Evolutionary conservation across 1,139 yeast genomes (phyloP), one percentile per base, ranked within the genome.

Genomic region (Protomyces gravidus): DNA sequence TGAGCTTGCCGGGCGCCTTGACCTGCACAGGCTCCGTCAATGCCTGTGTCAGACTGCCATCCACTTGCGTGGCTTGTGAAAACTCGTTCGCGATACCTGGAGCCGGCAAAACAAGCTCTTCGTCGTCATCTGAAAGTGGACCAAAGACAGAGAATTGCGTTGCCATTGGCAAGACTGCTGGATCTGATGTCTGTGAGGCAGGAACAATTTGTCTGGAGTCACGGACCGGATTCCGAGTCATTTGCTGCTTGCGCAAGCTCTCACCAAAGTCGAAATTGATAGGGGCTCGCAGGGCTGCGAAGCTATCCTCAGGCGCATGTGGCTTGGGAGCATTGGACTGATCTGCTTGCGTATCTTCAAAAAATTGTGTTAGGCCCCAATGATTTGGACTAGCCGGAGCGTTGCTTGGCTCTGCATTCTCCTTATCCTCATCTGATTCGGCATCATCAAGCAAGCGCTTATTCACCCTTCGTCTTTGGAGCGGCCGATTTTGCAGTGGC

Each of bases 71-170:
- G 28, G 52, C 56, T 27, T 61, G 60, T 32, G 59, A 48, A 21
- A 45, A 49, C 27, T 56, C 33, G 13, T 45, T 26, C 13, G 23
- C 26, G 23, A 39, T 39, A 7, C 26, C 36, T 21, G 33, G 13
- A 4, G 42, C n/a, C 7, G 39, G 25, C 19, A 50, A 7, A 4
- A 23, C 23, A n/a, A 17, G 9, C 23, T 25, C 50, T 19, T 28
- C n/a, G 11, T 15, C 51, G 47, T 53, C 62, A 21, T 58, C 56
- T 9, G 60, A 53, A 2, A 62, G 57, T 11, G 62, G 60, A 17
- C 33, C 63, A 47, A 53, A 61, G 58, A 61, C 30, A 9, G 63
- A 61, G 13, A 59, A 40, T 17, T 59, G 63, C 23, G 62, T 59
- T 27, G 55, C 47, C 30, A 5, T 25, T 27, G n/a, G 25, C 11